Conservation (phyloP, 1,284 basidiomycete species). For the Mycena sp. region DNA sequence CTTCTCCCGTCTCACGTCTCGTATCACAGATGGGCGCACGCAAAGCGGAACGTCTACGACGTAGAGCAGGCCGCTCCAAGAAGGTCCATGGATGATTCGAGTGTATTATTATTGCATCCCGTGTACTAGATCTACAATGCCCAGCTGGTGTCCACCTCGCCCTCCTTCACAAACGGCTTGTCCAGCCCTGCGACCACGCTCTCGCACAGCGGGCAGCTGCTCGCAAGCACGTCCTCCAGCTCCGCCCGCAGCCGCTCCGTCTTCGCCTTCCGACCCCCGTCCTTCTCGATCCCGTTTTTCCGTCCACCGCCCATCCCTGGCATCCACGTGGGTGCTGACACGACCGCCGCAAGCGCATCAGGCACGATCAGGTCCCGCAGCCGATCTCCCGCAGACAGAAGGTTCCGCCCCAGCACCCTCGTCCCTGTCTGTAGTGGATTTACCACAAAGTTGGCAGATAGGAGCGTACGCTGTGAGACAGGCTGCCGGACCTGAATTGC, state of each 20-base stretch:
- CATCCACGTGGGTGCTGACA: constrained; percentile 75
- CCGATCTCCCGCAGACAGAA: constrained; percentile 89
- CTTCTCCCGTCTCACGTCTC: constrained; percentile 7
- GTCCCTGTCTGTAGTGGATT: constrained; percentile 66
- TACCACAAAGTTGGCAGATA: constrained; percentile 76
- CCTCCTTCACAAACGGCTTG: constrained; percentile 84
- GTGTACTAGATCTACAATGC: constrained; percentile 59
- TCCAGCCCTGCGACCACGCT: constrained; percentile 87
- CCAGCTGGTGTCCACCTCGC: constrained; percentile 86
- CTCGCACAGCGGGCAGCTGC: constrained; percentile 92
- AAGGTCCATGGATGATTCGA: constrained; percentile 73
- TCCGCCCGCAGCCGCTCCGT: constrained; percentile 65
- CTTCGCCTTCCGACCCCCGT: constrained; percentile 59
- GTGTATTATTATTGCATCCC: constrained; percentile 17
- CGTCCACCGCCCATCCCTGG: constrained; percentile 67
- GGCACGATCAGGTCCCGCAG: constrained; percentile 92
- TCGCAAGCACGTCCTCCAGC: constrained; percentile 88
- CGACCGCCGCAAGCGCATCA: constrained; percentile 83
- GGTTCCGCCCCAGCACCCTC: constrained; percentile 77
- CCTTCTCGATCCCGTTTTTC: constrained; percentile 58
- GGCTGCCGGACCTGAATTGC: constrained; percentile 51
- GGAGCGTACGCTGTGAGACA: constrained; percentile 66
- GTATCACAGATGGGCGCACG: constrained; percentile 75
- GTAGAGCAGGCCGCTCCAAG: constrained; percentile 77
- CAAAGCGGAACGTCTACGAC: constrained; percentile 75